A percentile compares a stretch with the other conserved stretches of the same genome.
phyloP scores from a whole-genome alignment of 192 early-diverging fungal genomes.

The Rhizophagus clarus region DNA sequence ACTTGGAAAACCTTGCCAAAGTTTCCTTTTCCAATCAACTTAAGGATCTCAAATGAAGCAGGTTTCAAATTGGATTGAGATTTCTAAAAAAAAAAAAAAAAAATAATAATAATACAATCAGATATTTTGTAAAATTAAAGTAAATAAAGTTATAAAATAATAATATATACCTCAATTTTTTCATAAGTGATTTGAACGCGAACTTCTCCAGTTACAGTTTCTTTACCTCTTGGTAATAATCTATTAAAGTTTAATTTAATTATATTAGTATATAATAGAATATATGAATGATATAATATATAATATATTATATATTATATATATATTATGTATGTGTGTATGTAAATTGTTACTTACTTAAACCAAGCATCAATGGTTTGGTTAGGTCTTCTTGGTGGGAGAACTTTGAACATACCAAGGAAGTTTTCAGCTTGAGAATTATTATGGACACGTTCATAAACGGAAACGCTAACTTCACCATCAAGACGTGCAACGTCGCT shows the following conservation, averaged over 20 bases:
- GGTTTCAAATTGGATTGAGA: slow-evolving; percentile 41
- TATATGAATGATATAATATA: no score
- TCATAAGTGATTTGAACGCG: slow-evolving; percentile 46
- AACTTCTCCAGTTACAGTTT: slow-evolving; percentile 47
- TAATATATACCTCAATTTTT: slow-evolving; percentile 20
- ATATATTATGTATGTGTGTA: not conserved
- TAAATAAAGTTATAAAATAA: not conserved
- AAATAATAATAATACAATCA: not conserved
- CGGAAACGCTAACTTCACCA: slow-evolving; percentile 17
- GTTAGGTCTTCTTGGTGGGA: slow-evolving; percentile 45
- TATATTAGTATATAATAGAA: no score
- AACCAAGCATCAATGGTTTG: slow-evolving; percentile 51
- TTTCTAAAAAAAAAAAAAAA: slow-evolving; percentile 32
- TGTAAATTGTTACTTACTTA: slow-evolving; percentile 14
- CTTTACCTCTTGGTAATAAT: slow-evolving; percentile 29
- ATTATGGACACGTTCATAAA: slow-evolving; percentile 32
- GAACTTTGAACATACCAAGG: slow-evolving; percentile 47
- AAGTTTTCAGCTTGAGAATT: slow-evolving; percentile 39
- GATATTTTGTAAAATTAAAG: not conserved
- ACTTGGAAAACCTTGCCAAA: slow-evolving; percentile 86
- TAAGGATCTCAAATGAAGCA: slow-evolving; percentile 66
- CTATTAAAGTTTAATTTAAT: slow-evolving; percentile 20
- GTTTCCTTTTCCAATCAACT: slow-evolving; percentile 74
- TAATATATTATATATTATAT: not conserved
- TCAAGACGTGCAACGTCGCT: slow-evolving; percentile 31